phyloP scores from a whole-genome alignment of 768 basidiomycete species.

The Termitomyces sp. region DNA sequence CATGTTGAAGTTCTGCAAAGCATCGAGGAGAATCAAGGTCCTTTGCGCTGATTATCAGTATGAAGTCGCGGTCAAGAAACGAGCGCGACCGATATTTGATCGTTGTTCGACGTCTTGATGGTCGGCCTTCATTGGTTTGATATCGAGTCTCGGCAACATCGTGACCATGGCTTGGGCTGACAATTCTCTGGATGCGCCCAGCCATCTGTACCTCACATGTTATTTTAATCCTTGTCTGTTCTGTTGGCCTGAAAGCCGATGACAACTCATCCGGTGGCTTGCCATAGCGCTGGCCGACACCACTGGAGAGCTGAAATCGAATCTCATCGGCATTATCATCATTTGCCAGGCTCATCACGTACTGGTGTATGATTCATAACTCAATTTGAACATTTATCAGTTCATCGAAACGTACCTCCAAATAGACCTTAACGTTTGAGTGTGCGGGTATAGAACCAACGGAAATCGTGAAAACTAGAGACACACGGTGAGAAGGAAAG shows the following conservation, averaged over 20 bases:
- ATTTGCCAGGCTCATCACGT: conserved; percentile 52
- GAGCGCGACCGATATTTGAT: conserved; percentile 37
- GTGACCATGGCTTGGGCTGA: conserved; percentile 43
- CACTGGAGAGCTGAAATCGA: conserved; percentile 53
- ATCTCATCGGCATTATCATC: conserved; percentile 47
- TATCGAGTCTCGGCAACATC: conserved; percentile 33
- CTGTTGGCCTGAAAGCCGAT: conserved; percentile 26
- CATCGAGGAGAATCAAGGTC: conserved; percentile 55
- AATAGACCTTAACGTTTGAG: conserved; percentile 35
- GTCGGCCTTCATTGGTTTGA: conserved; percentile 29
- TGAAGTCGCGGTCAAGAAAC: conserved; percentile 50
- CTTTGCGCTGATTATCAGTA: conserved; percentile 46
- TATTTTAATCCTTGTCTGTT: conserved; percentile 38
- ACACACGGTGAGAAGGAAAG: background rate
- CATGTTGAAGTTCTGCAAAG: conserved; percentile 45
- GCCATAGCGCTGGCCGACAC: conserved; percentile 54
- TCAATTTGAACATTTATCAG: background rate
- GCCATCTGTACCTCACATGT: conserved; percentile 48
- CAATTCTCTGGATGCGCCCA: conserved; percentile 37
- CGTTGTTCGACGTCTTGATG: conserved; percentile 40
- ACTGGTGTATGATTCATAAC: conserved; percentile 28
- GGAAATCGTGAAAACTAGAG: conserved; percentile 56
- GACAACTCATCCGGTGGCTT: conserved; percentile 36
- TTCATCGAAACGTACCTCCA: conserved; percentile 37
- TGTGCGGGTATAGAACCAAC: conserved; percentile 49